Conservation (phyloP, 2,329 filamentous ascomycete genomes). For the Endocalyx cinctus region DNA sequence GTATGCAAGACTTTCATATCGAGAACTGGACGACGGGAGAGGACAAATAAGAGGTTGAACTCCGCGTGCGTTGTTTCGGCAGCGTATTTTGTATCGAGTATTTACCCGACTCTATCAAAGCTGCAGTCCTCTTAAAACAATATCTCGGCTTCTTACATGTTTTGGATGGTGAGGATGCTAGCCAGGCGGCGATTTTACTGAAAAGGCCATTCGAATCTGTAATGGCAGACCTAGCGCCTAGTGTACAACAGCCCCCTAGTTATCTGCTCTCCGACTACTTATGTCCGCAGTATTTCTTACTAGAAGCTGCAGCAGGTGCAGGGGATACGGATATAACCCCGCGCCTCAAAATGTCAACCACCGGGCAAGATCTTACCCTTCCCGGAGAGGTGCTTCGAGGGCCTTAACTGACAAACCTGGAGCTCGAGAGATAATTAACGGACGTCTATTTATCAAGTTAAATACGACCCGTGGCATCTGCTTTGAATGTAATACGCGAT, state of each 20-base stretch:
- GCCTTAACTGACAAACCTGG: not conserved
- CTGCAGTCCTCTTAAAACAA: not conserved
- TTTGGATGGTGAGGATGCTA: not conserved
- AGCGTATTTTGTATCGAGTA: not conserved
- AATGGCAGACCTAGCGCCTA: not conserved
- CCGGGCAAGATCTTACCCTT: not conserved
- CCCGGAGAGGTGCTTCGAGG: not conserved
- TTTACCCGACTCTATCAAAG: not conserved
- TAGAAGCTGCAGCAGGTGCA: not conserved
- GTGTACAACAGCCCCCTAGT: not conserved
- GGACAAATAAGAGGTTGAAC: not conserved
- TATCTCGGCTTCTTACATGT: not conserved
- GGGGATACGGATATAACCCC: not conserved
- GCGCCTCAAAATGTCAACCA: not conserved
- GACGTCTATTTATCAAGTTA: not conserved
- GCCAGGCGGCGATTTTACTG: not conserved
- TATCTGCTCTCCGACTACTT: not conserved
- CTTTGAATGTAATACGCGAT: not conserved
- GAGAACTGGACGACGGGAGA: not conserved
- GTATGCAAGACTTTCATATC: not conserved
- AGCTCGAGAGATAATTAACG: not conserved
- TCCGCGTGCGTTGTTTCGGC: not conserved
- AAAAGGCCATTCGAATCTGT: not conserved
- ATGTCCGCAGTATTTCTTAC: not conserved
- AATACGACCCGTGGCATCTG: not conserved